Evolutionary conservation across 1,284 basidiomycete species (phyloP).

Genomic region (Boletus sp.): DNA sequence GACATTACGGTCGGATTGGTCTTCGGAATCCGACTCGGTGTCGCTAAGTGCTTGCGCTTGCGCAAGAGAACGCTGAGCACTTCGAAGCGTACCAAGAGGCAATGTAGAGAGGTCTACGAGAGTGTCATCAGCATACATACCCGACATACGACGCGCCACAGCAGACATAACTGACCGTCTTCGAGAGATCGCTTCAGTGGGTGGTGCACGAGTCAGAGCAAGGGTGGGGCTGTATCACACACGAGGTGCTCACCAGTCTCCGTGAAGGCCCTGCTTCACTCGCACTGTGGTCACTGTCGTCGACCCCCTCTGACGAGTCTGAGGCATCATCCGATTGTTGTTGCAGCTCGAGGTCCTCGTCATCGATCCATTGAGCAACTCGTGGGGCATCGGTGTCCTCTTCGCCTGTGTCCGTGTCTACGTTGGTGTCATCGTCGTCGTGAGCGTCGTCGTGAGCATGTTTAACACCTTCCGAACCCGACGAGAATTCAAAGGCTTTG

Average conservation of each 20-base stretch:
- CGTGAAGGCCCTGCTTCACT: constrained; percentile 25
- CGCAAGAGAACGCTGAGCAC: constrained; percentile 56
- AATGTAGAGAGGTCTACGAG: constrained; percentile 51
- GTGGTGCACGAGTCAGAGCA: constrained; percentile 32
- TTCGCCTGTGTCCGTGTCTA: constrained; percentile 6
- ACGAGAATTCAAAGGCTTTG: constrained; percentile 21
- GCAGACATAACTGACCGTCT: constrained; percentile 22
- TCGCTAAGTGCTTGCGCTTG: constrained; percentile 36
- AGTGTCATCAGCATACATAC: constrained; percentile 6
- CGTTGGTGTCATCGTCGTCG: background rate
- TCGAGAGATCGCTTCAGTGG: constrained; percentile 22
- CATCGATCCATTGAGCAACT: constrained; percentile 55
- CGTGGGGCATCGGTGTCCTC: constrained; percentile 46
- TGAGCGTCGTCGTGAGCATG: background rate
- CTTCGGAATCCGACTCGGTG: constrained; percentile 33
- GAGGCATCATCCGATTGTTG: constrained; percentile 16
- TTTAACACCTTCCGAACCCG: constrained; percentile 7
- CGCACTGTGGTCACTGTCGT: constrained; percentile 14
- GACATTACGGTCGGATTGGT: constrained; percentile 22
- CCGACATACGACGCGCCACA: constrained; percentile 1
- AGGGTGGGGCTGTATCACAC: background rate
- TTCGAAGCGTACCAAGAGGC: constrained; percentile 63
- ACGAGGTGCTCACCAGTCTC: constrained; percentile 24
- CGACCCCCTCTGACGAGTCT: constrained; percentile 27
- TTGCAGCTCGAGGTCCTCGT: constrained; percentile 40